Evolutionary conservation across 202 grass and related monocot species (phyloP), one percentile per base, ranked within the genome.

Genomic region (Digitaria exilis): DNA sequence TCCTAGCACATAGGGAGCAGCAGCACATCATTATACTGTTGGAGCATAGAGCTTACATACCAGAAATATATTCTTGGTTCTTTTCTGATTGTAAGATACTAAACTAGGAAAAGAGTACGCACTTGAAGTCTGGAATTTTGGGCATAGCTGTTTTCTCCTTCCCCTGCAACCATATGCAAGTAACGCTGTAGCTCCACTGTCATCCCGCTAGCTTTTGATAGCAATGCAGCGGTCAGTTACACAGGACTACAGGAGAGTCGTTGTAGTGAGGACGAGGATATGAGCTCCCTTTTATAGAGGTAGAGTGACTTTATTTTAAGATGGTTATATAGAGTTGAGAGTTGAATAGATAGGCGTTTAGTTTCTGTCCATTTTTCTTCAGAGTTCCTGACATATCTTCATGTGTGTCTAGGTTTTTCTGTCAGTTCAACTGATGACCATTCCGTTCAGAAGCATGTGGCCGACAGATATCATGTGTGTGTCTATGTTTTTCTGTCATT

Each of bases 71-170:
- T 39, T 39, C 6, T 39, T 39, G 6, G 37, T 9, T 39, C 4
- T 9, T 39, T 39, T 39, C 37, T 48, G 45, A 48, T 48, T 15
- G 45, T 16, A 50, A 48, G 25, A 14, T 9, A 71, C 26, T 51
- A 51, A 54, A 9, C 17, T 29, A 54, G 18, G 46, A 32, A 73
- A 39, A 32, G 4, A 75, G 31, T 15, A 59, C 72, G 22, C 39
- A 76, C 73, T 56, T 76, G 73, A 60, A 76, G 54, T 39, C 73
- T 60, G 25, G 73, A 76, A 32, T 76, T 76, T 15, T 76, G 43
- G n/a, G 73, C 54, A 28, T 76, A 76, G 73, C 54, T 76, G 55
- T 3, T 15, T 32, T 43, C 35, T 29, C 34, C n/a, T 9, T 76
- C 73, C 35, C 73, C 54, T 28, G 5, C 31, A 43, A 51, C 54